Base-by-base conservation (phyloP, 306 rosid genomes). In the Cucumis melo region DNA sequence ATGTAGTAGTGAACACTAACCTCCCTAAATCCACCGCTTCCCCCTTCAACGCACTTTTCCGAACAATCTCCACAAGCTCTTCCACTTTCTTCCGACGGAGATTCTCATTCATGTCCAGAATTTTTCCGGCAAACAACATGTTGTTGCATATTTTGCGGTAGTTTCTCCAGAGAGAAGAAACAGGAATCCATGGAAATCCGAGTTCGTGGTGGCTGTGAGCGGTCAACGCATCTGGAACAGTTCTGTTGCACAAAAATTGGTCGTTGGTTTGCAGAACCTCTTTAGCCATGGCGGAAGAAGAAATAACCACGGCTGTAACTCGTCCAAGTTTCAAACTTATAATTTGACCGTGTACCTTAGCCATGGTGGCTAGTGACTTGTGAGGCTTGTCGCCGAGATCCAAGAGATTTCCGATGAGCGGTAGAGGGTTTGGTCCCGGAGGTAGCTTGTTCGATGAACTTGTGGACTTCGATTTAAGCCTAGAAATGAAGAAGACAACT, bases 371-470 rank as follows among this genome's bases (percentile, higher is more conserved):
- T 1, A 89, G 24, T 0, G 89, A 54, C 67, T 61, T 75, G 76
- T 83, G 89, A 7, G 90, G 88, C 27, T 78, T 83, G 16, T 81
- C 55, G 0, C 84, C 87, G n/a, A 91, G 88, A 13, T 77, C 78
- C 32, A 86, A 64, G 7, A 86, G 81, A 68, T 88, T 90, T 41
- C 92, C 90, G 1, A 85, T 81, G 42, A 90, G 7, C 11, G 92
- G 89, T 3, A 68, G 75, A 12, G 86, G 78, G 1, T 44, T 85
- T 32, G 87, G 91, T 17, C 91, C 94, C 2, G 89, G 90, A 34
- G 91, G 91, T 4, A 86, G 85, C 3, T 65, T 21, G 7, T n/a
- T n/a, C n/a, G n/a, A 10, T 21, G 5, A 21, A 27, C 1, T 42
- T 11, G 11, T 78, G 2, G 13, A 6, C 41, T 46, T 48, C 0